Evolutionary conservation across 2,329 filamentous ascomycete species (phyloP), one percentile per base, ranked within the genome.

Genomic region (Penicillium polonicum): DNA sequence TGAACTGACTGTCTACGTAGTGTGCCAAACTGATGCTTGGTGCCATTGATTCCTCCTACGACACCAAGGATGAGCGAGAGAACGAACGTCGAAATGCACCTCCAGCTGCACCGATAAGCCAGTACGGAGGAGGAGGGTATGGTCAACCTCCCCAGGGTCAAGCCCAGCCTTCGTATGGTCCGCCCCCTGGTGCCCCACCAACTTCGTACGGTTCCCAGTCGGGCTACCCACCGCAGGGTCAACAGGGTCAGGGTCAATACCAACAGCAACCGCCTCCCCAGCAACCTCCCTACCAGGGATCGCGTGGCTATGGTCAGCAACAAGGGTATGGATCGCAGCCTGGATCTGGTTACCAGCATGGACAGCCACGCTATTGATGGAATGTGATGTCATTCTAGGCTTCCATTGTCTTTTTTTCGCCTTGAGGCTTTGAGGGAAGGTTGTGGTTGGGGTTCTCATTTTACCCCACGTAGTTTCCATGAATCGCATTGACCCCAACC

Each of bases 11-110:
- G 7, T 43, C 10, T 17, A 17, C 27, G 15, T 52, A 79, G 78
- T 79, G 86, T 65, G 80, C 86, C 61, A 89, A 89, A 73, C 79
- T 89, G 57, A 83, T 89, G 50, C 82, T 89, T 27, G 86, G 86
- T 59, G 82, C 85, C 38, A 87, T 89, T 67, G 86, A 89, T 67
- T 78, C 81, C 25, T 85, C 83, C 21, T 88, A 88, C 64, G 85
- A 88, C 63, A 81, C 79, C 65, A 85, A 88, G 71, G 85, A 88
- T 62, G 86, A 88, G 72, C 84, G 85, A 71, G 71, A 72, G 6
- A 76, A 76, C 60, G 72, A 72, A 25, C 71, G 72, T 25, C 59
- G 60, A 39, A 70, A 65, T 52, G 60, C 42, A 19, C 60, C 65
- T 19, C 70, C 67, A 31, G 68, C 62, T 17, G 72, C 73, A 54